phyloP scores from a whole-genome alignment of 1,284 basidiomycete genomes.

The Ustilago tritici region DNA sequence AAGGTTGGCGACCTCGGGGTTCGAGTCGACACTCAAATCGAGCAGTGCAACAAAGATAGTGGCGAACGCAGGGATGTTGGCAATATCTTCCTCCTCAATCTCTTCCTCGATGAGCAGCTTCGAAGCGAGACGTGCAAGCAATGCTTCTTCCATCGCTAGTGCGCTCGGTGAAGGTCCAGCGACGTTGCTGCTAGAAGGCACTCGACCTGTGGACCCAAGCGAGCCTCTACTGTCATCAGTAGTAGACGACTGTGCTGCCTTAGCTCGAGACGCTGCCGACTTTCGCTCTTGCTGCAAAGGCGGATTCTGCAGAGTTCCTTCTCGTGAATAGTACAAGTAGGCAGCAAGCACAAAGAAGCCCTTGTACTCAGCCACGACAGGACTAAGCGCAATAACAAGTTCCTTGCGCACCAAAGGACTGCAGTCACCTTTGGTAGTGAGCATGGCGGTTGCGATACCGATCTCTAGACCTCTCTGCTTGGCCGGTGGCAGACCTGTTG shows the following conservation, averaged over 20 bases:
- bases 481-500: constrained; percentile 81
- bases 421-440: constrained; percentile 87
- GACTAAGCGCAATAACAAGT: constrained; percentile 88
- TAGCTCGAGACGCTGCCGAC: constrained; percentile 15
- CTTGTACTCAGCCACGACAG: constrained; percentile 93
- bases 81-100: constrained; percentile 82
- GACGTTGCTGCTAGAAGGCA: constrained; percentile 18
- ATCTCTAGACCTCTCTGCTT: constrained; percentile 76
- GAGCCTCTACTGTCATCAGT: constrained; percentile 19
- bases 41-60: constrained; percentile 90
- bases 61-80: constrained; percentile 85
- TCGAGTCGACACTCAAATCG: constrained; percentile 91
- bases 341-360: constrained; percentile 96
- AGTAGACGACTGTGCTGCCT: constrained; percentile 20
- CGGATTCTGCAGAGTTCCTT: constrained; percentile 23
- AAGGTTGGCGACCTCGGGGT: constrained; percentile 88
- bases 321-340: constrained; percentile 89
- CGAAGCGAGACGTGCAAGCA: constrained; percentile 78
- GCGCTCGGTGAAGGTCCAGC: constrained; percentile 15
- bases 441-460: constrained; percentile 74
- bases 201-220: constrained; percentile 16
- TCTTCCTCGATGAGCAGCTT: constrained; percentile 75
- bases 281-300: constrained; percentile 22
- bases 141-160: constrained; percentile 73
- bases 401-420: constrained; percentile 97